phyloP scores from a whole-genome alignment of 192 early-diverging fungal species.

The Rhizophagus clarus region DNA sequence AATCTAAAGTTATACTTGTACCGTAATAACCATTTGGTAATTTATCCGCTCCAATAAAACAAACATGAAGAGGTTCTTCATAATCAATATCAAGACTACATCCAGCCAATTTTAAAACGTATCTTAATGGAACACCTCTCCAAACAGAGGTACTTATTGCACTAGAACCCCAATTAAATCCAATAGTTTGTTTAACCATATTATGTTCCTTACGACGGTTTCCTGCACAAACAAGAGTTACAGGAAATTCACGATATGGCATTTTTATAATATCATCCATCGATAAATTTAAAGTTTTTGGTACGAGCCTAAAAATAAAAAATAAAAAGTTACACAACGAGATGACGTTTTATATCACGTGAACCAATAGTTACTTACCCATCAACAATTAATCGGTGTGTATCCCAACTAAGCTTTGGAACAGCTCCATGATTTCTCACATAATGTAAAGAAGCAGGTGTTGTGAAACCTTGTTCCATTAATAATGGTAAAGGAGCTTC shows the following conservation, averaged over 20 bases:
- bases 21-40: constrained; percentile 74
- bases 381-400: constrained; percentile 43
- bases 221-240: constrained; percentile 67
- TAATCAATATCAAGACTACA: constrained; percentile 35
- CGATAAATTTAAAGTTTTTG: constrained; percentile 43
- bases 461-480: constrained; percentile 52
- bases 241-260: constrained; percentile 52
- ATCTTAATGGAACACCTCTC: constrained; percentile 57
- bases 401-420: constrained; percentile 51
- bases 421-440: constrained; percentile 72
- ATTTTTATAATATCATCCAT: constrained; percentile 56
- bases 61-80: constrained; percentile 43
- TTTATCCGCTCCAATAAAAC: constrained; percentile 60
- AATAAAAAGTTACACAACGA: neutral
- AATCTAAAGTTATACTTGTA: constrained; percentile 67
- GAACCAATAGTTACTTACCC: constrained; percentile 36
- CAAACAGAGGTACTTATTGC: constrained; percentile 59
- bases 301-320: constrained; percentile 43
- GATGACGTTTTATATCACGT: too few species aligned
- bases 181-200: constrained; percentile 57
- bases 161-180: constrained; percentile 64
- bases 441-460: constrained; percentile 60
- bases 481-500: constrained; percentile 52
- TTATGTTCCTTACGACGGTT: constrained; percentile 73
- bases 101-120: constrained; percentile 49